Base-by-base conservation (phyloP, 345 rosid species). In the Syzygium grande region DNA sequence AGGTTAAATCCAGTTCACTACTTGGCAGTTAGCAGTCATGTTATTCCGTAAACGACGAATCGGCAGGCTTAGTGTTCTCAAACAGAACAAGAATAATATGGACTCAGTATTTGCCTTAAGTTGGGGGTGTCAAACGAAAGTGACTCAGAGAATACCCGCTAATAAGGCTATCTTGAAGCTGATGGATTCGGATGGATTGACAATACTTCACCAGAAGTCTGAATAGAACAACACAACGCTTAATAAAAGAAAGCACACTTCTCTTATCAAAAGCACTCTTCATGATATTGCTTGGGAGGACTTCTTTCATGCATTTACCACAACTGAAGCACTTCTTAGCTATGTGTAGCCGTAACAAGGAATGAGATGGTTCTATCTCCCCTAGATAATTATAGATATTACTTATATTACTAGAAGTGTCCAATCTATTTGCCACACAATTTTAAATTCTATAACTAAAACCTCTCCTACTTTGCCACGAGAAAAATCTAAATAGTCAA, bases 61-160 rank as follows among this genome's bases (percentile, higher is more conserved):
- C 92, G 25, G 12, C 86, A 17, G 93, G 91, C 65, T 21, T 93
- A 0, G 89, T 16, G 0, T 85, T 89, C 23, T 63, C 93, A 1
- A 89, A 85, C 90, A 96, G 95, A 93, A 94, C 94, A 41, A 87
- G 99, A 85, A 92, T 98, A 78, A 92, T 97, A 89, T 98, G 99
- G 99, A 96, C 93, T 87, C 97, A 92, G 86, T 95, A 94, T 92
- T 98, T 97, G 23, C 98, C 96, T 87, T 94, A 95, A 87, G 95
- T 95, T 51, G 99, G 98, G 23, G 99, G 99, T 85, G 94, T 95
- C 41, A 94, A 93, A 87, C 95, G 97, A 94, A 91, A 92, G 93
- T 86, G 43, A 34, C 41, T 17, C 54, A 38, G 52, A 25, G 52
- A 22, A 38, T 30, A n/a, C 73, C 68, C 73, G 19, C 38, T 61